These are phyloP conservation scores for Paramecium pentaurelia DNA, from an alignment of 73 alveolate genomes.

Conservation along the genomic window DNA sequence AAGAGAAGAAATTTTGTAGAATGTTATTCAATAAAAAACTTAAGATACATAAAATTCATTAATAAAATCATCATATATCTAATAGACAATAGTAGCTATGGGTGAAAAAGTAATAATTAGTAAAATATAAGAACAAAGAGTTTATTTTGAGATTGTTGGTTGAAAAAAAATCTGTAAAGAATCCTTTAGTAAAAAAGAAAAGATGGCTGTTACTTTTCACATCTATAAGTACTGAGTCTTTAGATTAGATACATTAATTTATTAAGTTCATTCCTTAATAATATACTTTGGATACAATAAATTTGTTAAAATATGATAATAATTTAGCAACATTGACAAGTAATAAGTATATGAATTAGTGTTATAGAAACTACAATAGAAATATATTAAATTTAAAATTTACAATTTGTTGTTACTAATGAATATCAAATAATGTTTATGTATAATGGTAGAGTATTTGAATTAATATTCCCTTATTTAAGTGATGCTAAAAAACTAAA, in stretches of 20 bases:
- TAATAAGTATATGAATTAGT: neutral
- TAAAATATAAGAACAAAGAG: neutral
- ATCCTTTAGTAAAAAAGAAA: neutral
- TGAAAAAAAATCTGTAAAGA: neutral
- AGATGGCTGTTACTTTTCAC: conserved; percentile 11
- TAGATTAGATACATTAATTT: neutral
- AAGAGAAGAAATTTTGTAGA: conserved; percentile 1
- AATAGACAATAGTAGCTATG: neutral
- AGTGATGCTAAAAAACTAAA: neutral
- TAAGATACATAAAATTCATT: neutral
- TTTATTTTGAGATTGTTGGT: neutral
- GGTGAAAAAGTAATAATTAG: neutral
- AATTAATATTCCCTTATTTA: neutral
- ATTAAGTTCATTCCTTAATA: neutral
- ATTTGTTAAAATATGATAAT: neutral
- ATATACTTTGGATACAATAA: neutral
- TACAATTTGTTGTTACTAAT: neutral
- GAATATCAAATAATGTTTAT: neutral
- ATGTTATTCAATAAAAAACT: neutral
- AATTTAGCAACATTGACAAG: conserved; percentile 1
- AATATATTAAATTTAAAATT: neutral
- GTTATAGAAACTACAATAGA: neutral
- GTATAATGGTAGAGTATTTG: neutral
- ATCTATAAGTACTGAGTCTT: neutral
- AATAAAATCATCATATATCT: neutral